A percentile compares a stretch with the other conserved stretches of the same genome.
Conservation (phyloP, 2,329 filamentous ascomycete genomes). For the Dactylellina cionopaga region DNA sequence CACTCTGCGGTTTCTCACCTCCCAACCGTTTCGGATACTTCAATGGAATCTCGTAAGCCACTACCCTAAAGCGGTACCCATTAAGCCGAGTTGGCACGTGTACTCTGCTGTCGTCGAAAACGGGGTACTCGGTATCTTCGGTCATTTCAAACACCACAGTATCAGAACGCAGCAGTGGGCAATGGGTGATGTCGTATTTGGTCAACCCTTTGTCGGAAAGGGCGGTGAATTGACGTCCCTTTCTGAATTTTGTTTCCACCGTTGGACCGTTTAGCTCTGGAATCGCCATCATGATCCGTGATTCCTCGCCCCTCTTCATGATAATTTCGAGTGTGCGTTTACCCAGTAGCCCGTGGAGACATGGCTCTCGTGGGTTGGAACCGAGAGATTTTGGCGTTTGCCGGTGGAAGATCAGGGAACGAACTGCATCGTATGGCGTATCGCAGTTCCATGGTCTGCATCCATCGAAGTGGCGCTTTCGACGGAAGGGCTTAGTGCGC, state of each 20-base stretch:
- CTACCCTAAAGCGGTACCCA: constrained; percentile 9
- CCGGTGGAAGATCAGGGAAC: constrained; percentile 14
- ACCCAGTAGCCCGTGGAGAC: constrained; percentile 21
- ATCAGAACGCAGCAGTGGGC: constrained; percentile 11
- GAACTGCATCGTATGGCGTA: neutral
- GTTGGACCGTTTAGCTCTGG: neutral
- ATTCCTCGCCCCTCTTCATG: neutral
- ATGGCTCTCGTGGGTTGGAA: neutral
- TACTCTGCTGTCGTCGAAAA: constrained; percentile 31
- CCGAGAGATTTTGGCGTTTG: neutral
- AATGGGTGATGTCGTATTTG: constrained; percentile 16
- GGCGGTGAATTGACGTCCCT: no score
- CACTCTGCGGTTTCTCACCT: constrained; percentile 29
- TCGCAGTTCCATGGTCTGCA: constrained; percentile 7
- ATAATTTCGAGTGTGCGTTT: constrained; percentile 9
- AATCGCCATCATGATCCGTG: constrained; percentile 19
- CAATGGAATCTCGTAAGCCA: no score
- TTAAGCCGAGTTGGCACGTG: neutral
- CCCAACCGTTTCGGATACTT: constrained; percentile 22
- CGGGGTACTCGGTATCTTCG: constrained; percentile 4
- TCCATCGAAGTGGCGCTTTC: constrained; percentile 29
- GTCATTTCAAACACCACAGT: constrained; percentile 24
- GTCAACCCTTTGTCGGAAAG: neutral
- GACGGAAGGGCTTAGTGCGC: constrained; percentile 13
- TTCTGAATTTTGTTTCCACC: neutral